Conservation (phyloP, 305 asterid species). For the Fraxinus sp. region DNA sequence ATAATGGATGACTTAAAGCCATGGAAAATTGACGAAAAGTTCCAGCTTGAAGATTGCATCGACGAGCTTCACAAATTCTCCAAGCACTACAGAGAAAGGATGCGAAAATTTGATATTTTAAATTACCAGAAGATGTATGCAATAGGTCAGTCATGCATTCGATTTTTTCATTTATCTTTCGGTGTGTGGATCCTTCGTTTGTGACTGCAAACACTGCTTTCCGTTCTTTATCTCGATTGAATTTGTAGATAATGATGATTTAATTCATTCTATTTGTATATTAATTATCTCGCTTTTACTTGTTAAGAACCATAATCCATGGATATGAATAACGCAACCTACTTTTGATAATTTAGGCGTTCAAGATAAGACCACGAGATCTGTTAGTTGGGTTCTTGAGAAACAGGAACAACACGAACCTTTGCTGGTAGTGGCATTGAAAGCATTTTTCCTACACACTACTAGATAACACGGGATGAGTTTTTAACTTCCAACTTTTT, state of each 20-base stretch:
- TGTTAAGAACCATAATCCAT: not conserved
- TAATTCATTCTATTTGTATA: not conserved
- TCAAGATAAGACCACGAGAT: conserved; percentile 24
- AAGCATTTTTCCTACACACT: conserved; percentile 10
- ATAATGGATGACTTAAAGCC: conserved; percentile 79
- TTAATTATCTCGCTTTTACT: not conserved
- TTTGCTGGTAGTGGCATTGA: conserved; percentile 22
- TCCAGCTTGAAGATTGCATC: conserved; percentile 58
- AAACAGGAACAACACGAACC: conserved; percentile 11
- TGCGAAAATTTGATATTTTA: conserved; percentile 88
- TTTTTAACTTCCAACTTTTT: not conserved
- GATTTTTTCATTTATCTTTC: not conserved
- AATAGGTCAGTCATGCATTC: conserved; percentile 55
- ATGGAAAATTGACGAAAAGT: conserved; percentile 80
- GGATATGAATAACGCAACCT: conserved; percentile 2
- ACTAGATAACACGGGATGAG: not conserved
- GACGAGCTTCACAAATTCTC: conserved; percentile 77
- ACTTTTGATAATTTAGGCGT: conserved; percentile 21
- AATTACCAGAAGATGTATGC: conserved; percentile 99
- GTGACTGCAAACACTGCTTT: not conserved
- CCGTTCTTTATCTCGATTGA: not conserved
- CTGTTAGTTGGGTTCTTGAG: conserved; percentile 29
- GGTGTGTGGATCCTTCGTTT: not conserved
- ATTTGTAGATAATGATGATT: not conserved
- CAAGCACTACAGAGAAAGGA: conserved; percentile 74